These are phyloP conservation scores for Rhodotorula sp. DNA, from an alignment of 1,284 basidiomycete genomes.

Conservation along the genomic window DNA sequence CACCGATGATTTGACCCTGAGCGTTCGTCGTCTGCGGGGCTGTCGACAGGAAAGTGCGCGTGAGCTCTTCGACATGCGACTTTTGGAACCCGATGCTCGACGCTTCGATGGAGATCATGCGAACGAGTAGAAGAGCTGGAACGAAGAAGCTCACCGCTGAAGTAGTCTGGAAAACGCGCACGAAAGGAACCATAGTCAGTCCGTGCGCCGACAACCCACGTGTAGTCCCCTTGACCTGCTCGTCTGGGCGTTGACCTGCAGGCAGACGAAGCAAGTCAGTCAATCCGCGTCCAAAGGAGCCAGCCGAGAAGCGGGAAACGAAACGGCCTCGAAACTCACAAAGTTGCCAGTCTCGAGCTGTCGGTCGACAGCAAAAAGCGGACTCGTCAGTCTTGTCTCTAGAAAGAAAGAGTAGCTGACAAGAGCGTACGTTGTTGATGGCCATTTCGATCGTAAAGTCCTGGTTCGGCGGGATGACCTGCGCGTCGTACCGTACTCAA, in stretches of 20 bases:
- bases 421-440: slow-evolving; percentile 52
- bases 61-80: too few species aligned
- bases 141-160: background rate
- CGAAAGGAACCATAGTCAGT: too few species aligned
- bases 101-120: too few species aligned
- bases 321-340: slow-evolving; percentile 48
- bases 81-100: too few species aligned
- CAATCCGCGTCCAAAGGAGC: too few species aligned
- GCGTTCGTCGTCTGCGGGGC: slow-evolving; percentile 64
- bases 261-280: background rate
- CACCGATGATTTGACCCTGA: slow-evolving; percentile 51
- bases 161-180: slow-evolving; percentile 8
- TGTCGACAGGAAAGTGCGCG: slow-evolving; percentile 37
- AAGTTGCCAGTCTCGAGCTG: slow-evolving; percentile 58
- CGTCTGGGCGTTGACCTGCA: slow-evolving; percentile 50
- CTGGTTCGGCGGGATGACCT: slow-evolving; percentile 55
- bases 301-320: background rate
- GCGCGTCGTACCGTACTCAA: background rate
- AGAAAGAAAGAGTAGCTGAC: too few species aligned
- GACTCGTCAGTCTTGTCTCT: background rate
- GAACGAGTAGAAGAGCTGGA: slow-evolving; percentile 23
- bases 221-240: background rate
- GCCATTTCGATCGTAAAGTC: slow-evolving; percentile 62
- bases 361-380: background rate
- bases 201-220: too few species aligned